Conservation (phyloP, 164 flowering plant species). For the Stephania yunnanensis region DNA sequence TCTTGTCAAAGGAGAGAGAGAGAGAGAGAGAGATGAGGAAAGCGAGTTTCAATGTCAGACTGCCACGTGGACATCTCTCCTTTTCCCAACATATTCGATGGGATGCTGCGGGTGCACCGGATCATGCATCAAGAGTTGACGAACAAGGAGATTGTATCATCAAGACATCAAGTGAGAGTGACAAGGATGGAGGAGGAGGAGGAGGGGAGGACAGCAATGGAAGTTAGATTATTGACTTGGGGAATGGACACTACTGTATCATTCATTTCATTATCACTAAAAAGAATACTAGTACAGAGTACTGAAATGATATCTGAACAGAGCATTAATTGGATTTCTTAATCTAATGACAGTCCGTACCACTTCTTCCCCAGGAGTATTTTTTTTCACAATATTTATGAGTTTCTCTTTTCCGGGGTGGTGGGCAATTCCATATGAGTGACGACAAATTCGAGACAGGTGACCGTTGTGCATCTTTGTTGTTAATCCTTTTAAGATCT, state of each 20-base stretch:
- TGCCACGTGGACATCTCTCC: neutral
- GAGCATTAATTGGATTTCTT: neutral
- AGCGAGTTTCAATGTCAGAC: constrained; percentile 1
- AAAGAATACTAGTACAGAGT: neutral
- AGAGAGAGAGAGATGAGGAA: neutral
- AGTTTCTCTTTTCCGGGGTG: neutral
- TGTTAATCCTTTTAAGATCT: neutral
- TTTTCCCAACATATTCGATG: neutral
- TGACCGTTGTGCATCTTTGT: constrained; percentile 7
- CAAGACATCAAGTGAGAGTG: neutral
- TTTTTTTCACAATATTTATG: neutral
- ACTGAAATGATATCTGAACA: neutral
- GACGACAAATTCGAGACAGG: constrained; percentile 9
- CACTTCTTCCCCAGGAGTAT: neutral
- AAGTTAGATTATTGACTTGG: neutral
- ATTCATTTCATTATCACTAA: neutral
- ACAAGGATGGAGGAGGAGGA: neutral
- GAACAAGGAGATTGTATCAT: neutral
- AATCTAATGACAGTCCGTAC: neutral
- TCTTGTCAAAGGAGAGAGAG: neutral
- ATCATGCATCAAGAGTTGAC: neutral
- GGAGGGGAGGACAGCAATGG: neutral
- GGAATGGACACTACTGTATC: neutral
- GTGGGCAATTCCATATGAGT: neutral
- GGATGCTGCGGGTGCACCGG: neutral